phyloP scores from a whole-genome alignment of 2,329 filamentous ascomycete species.

The Aspergillus pseudoviridinutans region DNA sequence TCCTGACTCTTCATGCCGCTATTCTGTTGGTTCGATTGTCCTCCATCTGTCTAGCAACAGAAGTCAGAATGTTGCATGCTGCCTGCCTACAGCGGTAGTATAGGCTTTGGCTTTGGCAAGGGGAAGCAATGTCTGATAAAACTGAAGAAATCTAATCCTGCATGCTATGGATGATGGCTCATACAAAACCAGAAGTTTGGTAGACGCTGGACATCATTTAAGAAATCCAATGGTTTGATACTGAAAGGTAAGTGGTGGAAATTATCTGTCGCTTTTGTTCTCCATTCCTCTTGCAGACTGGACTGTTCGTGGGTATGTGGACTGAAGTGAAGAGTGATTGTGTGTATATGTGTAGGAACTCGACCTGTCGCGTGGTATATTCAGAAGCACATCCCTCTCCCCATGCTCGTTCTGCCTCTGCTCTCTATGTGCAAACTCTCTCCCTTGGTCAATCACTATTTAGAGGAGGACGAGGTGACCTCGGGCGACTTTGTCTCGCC shows the following conservation, averaged over 20 bases:
- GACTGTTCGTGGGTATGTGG: not conserved
- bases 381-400: constrained; percentile 12
- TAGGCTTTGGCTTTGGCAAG: too few species aligned
- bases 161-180: not conserved
- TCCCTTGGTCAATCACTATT: not conserved
- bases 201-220: not conserved
- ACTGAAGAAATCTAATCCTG: not conserved
- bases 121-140: not conserved
- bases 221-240: not conserved
- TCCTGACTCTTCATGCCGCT: not conserved
- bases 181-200: too few species aligned
- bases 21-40: not conserved
- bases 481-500: constrained; percentile 35
- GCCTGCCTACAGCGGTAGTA: too few species aligned
- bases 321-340: not conserved
- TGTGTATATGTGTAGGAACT: constrained; percentile 7
- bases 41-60: not conserved
- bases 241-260: not conserved
- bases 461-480: constrained; percentile 1
- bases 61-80: not conserved
- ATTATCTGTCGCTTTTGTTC: not conserved
- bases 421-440: constrained; percentile 5
- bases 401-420: constrained; percentile 10
- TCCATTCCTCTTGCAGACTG: not conserved
- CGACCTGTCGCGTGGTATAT: constrained; percentile 13